Base-by-base conservation (phyloP, 371 early-diverging fungal genomes). In the Zychaea mexicana region DNA sequence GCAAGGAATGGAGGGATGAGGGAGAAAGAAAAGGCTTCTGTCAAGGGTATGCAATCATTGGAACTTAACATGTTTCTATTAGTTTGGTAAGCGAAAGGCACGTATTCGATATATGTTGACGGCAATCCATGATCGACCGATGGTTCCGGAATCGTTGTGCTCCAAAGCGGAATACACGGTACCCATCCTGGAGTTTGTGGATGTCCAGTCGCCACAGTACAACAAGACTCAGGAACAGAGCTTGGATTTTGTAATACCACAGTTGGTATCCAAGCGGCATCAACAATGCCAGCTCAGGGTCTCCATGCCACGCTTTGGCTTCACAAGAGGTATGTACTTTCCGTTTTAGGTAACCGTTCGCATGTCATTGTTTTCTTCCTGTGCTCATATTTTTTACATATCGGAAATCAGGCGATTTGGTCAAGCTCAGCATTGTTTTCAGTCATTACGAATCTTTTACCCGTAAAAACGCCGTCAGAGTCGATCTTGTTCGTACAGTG, bases 141-240 rank as follows among this genome's bases (percentile, higher is more conserved):
- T 73, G 77, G 62, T 78, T 9, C 79, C 77, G 38, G 79, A 77
- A 64, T 68, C 77, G 2, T 61, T 82, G 8, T 75, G 76, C 58
- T 69, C 82, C 8, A 74, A 72, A 52, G 65, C 70, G 33, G 76
- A 75, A 17, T 82, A 78, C 39, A 52, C 60, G 31, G 77, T 82
- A 7, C 72, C 66, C 3, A 69, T 82, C 36, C 52, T 82, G 28
- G 83, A 82, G 53, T 67, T 67, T 32, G 72, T 82, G 46, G 77
- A 82, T 67, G 69, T 79, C 3, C 65, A 63, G 13, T 57, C 60
- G 31, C 47, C 62, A 7, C 66, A 62, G 33, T 79, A 72, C 27
- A 58, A 57, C 10, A 38, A 65, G 38, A 67, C 74, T 19, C 72
- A 72, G 30, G 78, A 79, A 54, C 69, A 79, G 39, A 57, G 39